Evolutionary conservation across 345 rosid genomes (phyloP).

Genomic region (Aurinia saxatilis): DNA sequence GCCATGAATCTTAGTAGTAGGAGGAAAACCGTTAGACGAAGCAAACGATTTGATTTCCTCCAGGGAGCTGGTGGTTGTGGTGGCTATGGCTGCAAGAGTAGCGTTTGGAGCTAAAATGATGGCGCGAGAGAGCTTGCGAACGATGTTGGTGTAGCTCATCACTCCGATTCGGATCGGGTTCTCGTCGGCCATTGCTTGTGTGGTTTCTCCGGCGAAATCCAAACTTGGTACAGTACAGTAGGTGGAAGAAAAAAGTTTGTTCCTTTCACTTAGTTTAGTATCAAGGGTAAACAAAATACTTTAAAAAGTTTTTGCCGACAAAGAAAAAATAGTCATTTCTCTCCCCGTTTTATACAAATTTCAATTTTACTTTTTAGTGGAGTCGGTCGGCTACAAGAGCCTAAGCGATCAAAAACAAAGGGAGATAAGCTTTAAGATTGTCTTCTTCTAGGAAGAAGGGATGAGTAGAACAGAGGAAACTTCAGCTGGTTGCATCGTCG

Average conservation of each 20-base stretch:
- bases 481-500: conserved; percentile 19
- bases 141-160: conserved; percentile 64
- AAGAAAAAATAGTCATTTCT: no score
- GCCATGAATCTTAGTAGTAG: conserved; percentile 47
- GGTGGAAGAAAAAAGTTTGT: no score
- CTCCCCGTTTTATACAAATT: no score
- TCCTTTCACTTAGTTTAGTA: no score
- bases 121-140: conserved; percentile 65
- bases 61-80: conserved; percentile 34
- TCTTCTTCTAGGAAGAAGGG: neutral
- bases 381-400: no score
- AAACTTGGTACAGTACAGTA: no score
- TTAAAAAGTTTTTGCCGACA: no score
- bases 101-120: conserved; percentile 62
- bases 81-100: conserved; percentile 50
- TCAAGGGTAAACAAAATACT: no score
- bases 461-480: conserved; percentile 28
- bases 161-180: conserved; percentile 47
- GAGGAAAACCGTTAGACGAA: conserved; percentile 49
- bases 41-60: conserved; percentile 58
- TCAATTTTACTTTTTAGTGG: neutral
- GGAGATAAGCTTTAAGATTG: no score
- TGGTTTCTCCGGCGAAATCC: neutral
- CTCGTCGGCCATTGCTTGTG: conserved; percentile 17
- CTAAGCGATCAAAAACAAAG: no score